Conservation (phyloP, 2,329 filamentous ascomycete genomes). For the Colletotrichum liriopes region DNA sequence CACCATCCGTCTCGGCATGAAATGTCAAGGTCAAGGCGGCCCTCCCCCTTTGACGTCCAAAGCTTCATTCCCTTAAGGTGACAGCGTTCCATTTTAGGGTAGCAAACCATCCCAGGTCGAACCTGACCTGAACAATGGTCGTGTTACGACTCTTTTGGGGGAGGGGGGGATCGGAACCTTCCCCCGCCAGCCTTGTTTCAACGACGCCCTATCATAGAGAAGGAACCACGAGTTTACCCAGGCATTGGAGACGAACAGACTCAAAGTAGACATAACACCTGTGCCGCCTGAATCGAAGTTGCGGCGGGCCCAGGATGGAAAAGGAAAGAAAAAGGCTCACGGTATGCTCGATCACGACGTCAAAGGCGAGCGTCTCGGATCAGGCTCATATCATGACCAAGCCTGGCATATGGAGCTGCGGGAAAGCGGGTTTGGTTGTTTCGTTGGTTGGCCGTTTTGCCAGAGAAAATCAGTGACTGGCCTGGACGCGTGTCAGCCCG, state of each 20-base stretch:
- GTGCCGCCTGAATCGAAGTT: slow-evolving; percentile 2
- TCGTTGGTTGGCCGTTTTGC: slow-evolving; percentile 1
- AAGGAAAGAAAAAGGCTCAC: no score
- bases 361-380: background rate
- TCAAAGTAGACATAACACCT: slow-evolving; percentile 4
- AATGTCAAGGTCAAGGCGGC: slow-evolving; percentile 14
- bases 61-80: background rate
- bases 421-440: slow-evolving; percentile 17
- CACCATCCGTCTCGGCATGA: slow-evolving; percentile 35
- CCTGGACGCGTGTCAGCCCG: background rate
- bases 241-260: slow-evolving; percentile 6
- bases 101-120: slow-evolving; percentile 10
- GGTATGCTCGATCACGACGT: slow-evolving; percentile 10
- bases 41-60: background rate
- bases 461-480: background rate
- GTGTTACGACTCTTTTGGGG: background rate
- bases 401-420: slow-evolving; percentile 18
- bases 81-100: background rate
- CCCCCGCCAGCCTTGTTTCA: slow-evolving; percentile 34
- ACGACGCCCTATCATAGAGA: slow-evolving; percentile 31
- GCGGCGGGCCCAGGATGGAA: background rate
- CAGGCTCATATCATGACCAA: slow-evolving; percentile 11
- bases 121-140: slow-evolving; percentile 12
- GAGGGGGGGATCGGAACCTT: slow-evolving; percentile 11
- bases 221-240: slow-evolving; percentile 1